Evolutionary conservation across 257 asterid species (phyloP).

Genomic region (Handroanthus guayacan): DNA sequence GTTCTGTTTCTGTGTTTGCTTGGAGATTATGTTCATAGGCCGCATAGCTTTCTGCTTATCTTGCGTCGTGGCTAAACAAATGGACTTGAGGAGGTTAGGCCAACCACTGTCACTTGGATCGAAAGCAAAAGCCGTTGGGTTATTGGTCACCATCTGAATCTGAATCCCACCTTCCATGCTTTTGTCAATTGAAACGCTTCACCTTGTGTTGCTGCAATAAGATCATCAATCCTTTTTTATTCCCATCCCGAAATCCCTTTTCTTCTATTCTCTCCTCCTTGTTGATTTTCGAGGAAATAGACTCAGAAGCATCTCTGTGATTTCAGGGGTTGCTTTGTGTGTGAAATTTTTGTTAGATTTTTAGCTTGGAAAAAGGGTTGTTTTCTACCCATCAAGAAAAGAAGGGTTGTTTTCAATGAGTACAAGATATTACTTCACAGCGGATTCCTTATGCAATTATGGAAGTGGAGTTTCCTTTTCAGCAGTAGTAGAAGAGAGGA

Average conservation of each 20-base stretch:
- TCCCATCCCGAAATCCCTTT: constrained; percentile 15
- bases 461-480: constrained; percentile 50
- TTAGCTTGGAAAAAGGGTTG: not conserved
- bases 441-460: constrained; percentile 60
- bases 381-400: no score
- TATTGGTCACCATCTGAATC: constrained; percentile 75
- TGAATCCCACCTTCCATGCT: constrained; percentile 52
- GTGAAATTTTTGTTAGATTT: not conserved
- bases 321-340: not conserved
- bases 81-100: constrained; percentile 57
- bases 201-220: constrained; percentile 44
- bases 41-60: constrained; percentile 43
- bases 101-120: constrained; percentile 73
- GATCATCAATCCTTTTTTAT: constrained; percentile 40
- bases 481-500: constrained; percentile 49
- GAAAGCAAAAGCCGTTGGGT: constrained; percentile 70
- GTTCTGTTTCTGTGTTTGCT: not conserved
- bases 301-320: not conserved
- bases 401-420: constrained; percentile 44
- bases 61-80: constrained; percentile 67
- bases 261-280: not conserved
- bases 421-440: constrained; percentile 55
- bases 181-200: constrained; percentile 44
- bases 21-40: not conserved
- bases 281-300: not conserved